These are phyloP conservation scores for Exophiala sp. DNA, from an alignment of 2,329 filamentous ascomycete species.

Conservation along the genomic window DNA sequence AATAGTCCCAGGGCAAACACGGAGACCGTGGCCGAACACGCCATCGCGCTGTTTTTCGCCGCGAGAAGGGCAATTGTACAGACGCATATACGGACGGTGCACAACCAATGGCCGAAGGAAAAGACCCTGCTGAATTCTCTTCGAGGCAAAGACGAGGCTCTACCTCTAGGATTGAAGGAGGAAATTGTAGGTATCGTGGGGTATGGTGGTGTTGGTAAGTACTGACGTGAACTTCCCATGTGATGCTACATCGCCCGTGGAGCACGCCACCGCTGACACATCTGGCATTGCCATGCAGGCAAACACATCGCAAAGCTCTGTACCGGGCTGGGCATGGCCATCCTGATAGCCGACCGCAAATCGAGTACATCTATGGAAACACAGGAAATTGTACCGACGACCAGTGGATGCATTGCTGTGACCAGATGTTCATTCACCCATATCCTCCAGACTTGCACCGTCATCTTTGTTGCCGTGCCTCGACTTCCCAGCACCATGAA, in stretches of 20 bases:
- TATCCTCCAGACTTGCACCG: conserved; percentile 30
- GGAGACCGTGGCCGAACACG: conserved; percentile 47
- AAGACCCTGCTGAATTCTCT: conserved; percentile 33
- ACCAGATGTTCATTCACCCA: conserved; percentile 27
- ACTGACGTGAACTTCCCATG: too few species aligned
- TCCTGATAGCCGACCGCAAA: conserved; percentile 46
- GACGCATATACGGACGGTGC: conserved; percentile 33
- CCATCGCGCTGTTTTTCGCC: conserved; percentile 47
- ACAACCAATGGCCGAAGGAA: conserved; percentile 39
- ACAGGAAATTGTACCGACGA: background rate
- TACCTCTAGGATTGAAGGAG: conserved; percentile 28
- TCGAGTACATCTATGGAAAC: conserved; percentile 15
- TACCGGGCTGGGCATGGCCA: conserved; percentile 45
- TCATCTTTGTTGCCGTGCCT: conserved; percentile 32
- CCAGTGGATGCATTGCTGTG: background rate
- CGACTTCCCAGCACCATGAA: conserved; percentile 29
- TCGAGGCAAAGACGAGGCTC: conserved; percentile 32
- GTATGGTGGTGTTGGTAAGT: conserved; percentile 58
- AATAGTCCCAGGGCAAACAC: conserved; percentile 46
- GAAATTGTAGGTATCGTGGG: conserved; percentile 53
- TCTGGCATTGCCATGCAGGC: conserved; percentile 28
- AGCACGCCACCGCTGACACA: background rate
- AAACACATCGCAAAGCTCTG: conserved; percentile 44
- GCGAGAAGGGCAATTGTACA: conserved; percentile 40
- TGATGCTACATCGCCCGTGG: background rate